Evolutionary conservation across 2,329 filamentous ascomycete species (phyloP), one percentile per base, ranked within the genome.

Genomic region (Epicoccum sorghinum): DNA sequence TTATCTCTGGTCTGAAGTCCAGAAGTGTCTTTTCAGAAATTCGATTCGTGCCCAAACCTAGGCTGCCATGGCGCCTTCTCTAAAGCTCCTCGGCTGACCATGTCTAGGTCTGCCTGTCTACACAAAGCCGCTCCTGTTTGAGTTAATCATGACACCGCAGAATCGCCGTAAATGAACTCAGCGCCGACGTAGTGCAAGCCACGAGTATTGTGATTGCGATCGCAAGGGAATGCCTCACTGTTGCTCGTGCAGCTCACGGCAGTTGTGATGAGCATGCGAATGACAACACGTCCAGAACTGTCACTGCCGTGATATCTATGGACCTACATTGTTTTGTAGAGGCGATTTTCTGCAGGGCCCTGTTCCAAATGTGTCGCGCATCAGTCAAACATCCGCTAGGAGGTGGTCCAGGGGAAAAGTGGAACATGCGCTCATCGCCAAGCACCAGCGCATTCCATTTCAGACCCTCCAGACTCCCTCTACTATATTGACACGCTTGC

Each of bases 401-500:
- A 40, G 36, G 36, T 22, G 13, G 4, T 36, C n/a, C n/a, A 18
- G 46, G 41, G 46, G 45, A 54, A 54, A 55, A 41, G 52, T 55
- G 46, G 52, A 36, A 55, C 52, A 55, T 55, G 52, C 52, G 52
- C 32, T 44, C 52, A 50, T 32, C 24, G 41, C 41, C 46, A 55
- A 55, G 52, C 42, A 32, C 52, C 36, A 36, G 46, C 41, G 36
- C 46, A 55, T 50, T 55, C 52, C 52, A 18, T 33, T 12, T 42
- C 13, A 30, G 33, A 29, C 25, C 22, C 25, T 33, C 22, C n/a
- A 18, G n/a, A 25, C 36, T 47, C 8, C 43, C 9, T 36, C 44
- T 7, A 22, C 24, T 18, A 13, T 33, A 40, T 14, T 39, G 32
- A 27, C 25, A 37, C 32, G 18, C 33, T 40, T 35, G 4, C 40